A percentile compares a stretch with the other conserved stretches of the same genome.
phyloP scores from a whole-genome alignment of 192 early-diverging fungal genomes.

The Linnemannia elongata region DNA sequence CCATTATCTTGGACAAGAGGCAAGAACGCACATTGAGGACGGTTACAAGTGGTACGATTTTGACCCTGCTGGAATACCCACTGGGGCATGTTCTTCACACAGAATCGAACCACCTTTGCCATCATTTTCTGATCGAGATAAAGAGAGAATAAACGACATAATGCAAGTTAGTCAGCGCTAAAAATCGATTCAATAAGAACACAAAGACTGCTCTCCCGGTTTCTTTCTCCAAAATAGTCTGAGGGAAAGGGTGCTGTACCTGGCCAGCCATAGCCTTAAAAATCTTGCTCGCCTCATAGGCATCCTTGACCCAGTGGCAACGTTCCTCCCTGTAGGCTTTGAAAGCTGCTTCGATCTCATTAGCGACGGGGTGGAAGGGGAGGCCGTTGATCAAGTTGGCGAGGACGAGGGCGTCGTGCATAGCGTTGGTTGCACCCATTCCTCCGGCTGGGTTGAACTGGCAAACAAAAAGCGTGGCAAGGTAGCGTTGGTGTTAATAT shows the following conservation, averaged over 20 bases:
- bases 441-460: not conserved
- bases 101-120: too few relatives aligned
- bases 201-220: too few relatives aligned
- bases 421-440: slow-evolving; percentile 4
- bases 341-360: slow-evolving; percentile 9
- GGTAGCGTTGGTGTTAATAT: not conserved
- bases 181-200: too few relatives aligned
- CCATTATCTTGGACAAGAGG: slow-evolving; percentile 10
- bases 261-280: not conserved
- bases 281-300: not conserved
- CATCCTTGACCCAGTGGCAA: not conserved
- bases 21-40: slow-evolving; percentile 11
- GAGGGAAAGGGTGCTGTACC: not conserved
- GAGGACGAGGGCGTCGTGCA: slow-evolving; percentile 32
- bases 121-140: too few relatives aligned
- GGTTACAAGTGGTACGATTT: not conserved
- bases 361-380: not conserved
- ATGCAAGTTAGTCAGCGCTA: too few relatives aligned
- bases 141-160: too few relatives aligned
- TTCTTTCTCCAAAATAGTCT: too few relatives aligned
- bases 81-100: too few relatives aligned
- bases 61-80: too few relatives aligned
- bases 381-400: slow-evolving; percentile 28
- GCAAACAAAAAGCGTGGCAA: not conserved
- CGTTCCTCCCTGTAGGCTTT: slow-evolving; percentile 18